Evolutionary conservation across 352 stramenopile genomes (phyloP), one percentile per base, ranked within the genome.

Genomic region (Globisporangium nagaii): DNA sequence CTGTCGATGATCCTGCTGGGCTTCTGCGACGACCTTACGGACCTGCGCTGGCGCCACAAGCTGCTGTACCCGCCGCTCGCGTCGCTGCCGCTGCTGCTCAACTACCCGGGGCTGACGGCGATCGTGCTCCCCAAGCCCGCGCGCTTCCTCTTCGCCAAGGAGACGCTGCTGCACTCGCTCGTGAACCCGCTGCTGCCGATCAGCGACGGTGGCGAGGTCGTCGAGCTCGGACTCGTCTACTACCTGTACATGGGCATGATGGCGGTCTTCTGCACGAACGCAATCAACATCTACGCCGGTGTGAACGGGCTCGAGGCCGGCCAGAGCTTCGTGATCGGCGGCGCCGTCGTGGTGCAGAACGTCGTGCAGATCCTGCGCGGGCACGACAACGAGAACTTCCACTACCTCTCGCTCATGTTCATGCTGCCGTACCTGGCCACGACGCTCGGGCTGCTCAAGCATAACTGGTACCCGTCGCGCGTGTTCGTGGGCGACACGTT

Each of bases 401-500:
- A 99, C 69, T 85, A 98, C 31, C 97, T 99, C 40, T 98, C 93
- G 34, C 85, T 97, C 22, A 94, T 98, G 70, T 88, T 99, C 48
- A 94, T 99, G 75, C 60, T 99, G n/a, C 95, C 91, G 22, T 99
- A 98, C 65, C 87, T 81, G 58, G 84, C 78, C 9, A 93, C 84
- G 53, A 98, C 95, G 28, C 71, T 98, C 30, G 97, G 86, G 2
- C 70, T 99, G 32, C 79, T 99, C 30, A 71, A 82, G 41, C 90
- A 98, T 75, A 99, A 99, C 77, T 99, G 94, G 87, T 99, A 97
- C 61, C 97, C 97, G 22, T 92, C 97, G 31, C 76, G 71, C 17
- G 92, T 98, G 8, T 99, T 99, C 71, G 97, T 99, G 15, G 97
- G 97, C 2, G 97, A 99, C 71, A 99, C 97, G 12, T 99, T 98